These are phyloP conservation scores for Fusarium sp. DNA, from an alignment of 2,329 filamentous ascomycete genomes.

Conservation along the genomic window DNA sequence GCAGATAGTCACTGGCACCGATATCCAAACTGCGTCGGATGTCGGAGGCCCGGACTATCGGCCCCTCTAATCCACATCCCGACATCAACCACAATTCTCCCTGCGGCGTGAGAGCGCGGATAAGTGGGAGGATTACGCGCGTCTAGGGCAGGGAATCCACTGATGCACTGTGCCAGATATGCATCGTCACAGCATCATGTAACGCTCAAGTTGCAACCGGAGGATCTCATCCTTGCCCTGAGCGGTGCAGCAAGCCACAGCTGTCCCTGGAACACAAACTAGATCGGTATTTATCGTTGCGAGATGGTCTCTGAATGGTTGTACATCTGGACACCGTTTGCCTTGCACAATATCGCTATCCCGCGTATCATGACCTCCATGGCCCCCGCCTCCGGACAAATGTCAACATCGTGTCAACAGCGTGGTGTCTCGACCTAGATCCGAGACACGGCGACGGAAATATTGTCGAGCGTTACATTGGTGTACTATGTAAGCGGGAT, in stretches of 20 bases:
- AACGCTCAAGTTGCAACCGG: not conserved
- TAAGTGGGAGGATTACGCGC: slow-evolving; percentile 4
- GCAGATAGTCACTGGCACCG: slow-evolving; percentile 12
- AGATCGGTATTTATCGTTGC: not conserved
- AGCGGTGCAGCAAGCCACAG: not conserved
- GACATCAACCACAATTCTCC: not conserved
- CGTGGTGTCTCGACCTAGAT: not conserved
- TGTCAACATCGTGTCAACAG: not conserved
- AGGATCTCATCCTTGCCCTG: not conserved
- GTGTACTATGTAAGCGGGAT: not conserved
- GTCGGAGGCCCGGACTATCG: slow-evolving; percentile 27
- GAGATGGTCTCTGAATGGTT: not conserved
- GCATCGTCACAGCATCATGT: not conserved
- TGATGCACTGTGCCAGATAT: not conserved
- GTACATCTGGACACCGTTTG: not conserved
- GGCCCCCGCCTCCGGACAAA: not conserved
- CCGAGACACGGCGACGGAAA: not conserved
- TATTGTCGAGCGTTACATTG: not conserved
- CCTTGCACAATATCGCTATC: not conserved
- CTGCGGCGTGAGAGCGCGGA: not conserved
- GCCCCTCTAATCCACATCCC: slow-evolving; percentile 20
- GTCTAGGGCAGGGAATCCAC: not conserved
- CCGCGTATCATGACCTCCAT: not conserved
- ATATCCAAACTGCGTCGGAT: slow-evolving; percentile 26
- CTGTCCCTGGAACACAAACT: not conserved